These are phyloP conservation scores for Pogostemon cablin DNA, from an alignment of 257 asterid species.

Conservation along the genomic window DNA sequence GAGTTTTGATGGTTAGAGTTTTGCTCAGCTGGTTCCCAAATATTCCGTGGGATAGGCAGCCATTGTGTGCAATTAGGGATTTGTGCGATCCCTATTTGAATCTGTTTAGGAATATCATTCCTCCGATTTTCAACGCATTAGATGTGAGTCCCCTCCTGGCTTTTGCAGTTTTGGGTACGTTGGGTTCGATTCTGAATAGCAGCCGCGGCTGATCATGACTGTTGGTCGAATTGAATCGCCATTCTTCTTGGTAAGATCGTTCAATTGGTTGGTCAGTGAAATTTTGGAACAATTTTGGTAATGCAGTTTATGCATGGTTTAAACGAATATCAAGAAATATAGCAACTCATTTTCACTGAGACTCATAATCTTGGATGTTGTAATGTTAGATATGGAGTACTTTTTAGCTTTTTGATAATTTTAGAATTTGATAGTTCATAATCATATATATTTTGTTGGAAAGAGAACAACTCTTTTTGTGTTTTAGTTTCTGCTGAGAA, in stretches of 20 bases:
- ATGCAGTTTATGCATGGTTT: conserved; percentile 12
- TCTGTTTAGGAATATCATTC: conserved; percentile 78
- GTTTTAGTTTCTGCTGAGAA: conserved; percentile 1
- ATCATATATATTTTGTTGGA: neutral
- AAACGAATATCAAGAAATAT: neutral
- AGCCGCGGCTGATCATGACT: conserved; percentile 44
- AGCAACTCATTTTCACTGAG: no score
- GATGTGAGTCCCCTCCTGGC: conserved; percentile 86
- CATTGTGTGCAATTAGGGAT: conserved; percentile 80
- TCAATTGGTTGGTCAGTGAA: conserved; percentile 13
- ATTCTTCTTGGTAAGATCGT: neutral
- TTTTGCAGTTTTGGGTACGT: conserved; percentile 70
- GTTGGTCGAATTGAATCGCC: conserved; percentile 16
- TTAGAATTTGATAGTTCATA: neutral
- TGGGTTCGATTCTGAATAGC: conserved; percentile 65
- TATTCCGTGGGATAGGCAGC: conserved; percentile 91
- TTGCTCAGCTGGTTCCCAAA: conserved; percentile 91
- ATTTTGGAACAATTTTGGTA: conserved; percentile 12
- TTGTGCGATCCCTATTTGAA: conserved; percentile 90
- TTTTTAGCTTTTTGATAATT: neutral
- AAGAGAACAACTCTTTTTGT: neutral
- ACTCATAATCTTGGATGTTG: no score
- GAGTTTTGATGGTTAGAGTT: conserved; percentile 84
- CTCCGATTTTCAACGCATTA: conserved; percentile 70
- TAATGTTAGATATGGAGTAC: no score